These are phyloP conservation scores for Candida glaebosa DNA, from an alignment of 805 yeast genomes.

Conservation along the genomic window DNA sequence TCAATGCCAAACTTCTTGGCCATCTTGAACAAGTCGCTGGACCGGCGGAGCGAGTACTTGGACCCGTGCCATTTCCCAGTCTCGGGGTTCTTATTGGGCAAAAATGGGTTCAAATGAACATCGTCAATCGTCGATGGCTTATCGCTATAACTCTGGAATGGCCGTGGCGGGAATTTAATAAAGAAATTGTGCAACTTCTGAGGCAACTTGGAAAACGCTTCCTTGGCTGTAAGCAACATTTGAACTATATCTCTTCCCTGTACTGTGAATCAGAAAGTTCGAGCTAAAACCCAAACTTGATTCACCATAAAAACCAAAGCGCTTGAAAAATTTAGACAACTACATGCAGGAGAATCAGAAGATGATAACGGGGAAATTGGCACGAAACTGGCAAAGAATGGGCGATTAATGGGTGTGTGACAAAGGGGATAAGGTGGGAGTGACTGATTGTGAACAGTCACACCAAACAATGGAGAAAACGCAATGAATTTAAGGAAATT, in stretches of 20 bases:
- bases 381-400: no score
- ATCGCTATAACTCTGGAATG: slow-evolving; percentile 62
- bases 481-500: no score
- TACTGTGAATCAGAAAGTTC: no score
- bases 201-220: slow-evolving; percentile 64
- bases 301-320: no score
- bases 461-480: no score
- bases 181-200: slow-evolving; percentile 68
- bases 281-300: no score
- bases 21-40: slow-evolving; percentile 76
- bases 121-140: slow-evolving; percentile 65
- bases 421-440: no score
- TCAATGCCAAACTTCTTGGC: slow-evolving; percentile 80
- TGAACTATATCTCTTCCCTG: neutral
- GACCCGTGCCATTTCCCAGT: slow-evolving; percentile 79
- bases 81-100: slow-evolving; percentile 79
- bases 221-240: slow-evolving; percentile 32
- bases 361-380: no score
- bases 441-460: no score
- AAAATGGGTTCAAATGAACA: slow-evolving; percentile 77
- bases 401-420: no score
- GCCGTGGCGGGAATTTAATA: slow-evolving; percentile 79
- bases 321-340: no score
- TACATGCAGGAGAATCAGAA: no score
- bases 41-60: slow-evolving; percentile 73